These are phyloP conservation scores for Funneliformis caledonium DNA, from an alignment of 371 early-diverging fungal species.

Conservation along the genomic window DNA sequence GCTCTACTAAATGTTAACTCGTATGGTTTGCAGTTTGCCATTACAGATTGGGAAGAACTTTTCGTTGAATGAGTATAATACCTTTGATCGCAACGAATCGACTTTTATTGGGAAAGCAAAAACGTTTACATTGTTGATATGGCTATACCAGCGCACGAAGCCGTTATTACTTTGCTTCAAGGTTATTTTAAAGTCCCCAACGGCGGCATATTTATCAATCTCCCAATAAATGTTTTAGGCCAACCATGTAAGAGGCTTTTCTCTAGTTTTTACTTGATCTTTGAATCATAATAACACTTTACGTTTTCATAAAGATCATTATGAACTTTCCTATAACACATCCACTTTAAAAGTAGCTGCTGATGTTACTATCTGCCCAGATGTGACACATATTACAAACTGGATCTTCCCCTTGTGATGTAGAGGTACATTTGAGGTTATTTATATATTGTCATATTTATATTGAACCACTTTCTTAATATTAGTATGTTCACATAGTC, in stretches of 20 bases:
- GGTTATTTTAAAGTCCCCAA: conserved; percentile 30
- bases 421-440: conserved; percentile 25
- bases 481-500: neutral
- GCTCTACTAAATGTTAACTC: too few species aligned
- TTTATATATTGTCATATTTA: neutral
- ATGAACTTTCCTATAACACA: neutral
- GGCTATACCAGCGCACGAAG: neutral
- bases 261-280: conserved; percentile 20
- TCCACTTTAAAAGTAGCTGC: neutral
- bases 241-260: conserved; percentile 27
- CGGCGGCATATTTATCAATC: conserved; percentile 5
- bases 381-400: neutral
- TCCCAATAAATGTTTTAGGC: conserved; percentile 1
- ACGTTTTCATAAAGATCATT: neutral
- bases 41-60: too few species aligned
- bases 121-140: conserved; percentile 18
- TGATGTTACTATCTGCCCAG: conserved; percentile 9
- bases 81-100: too few species aligned
- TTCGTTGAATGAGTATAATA: too few species aligned
- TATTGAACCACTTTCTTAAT: conserved; percentile 13
- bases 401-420: conserved; percentile 22
- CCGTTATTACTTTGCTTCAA: conserved; percentile 11
- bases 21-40: too few species aligned
- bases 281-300: conserved; percentile 7
- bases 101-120: too few species aligned